Evolutionary conservation across 345 rosid species (phyloP).

Genomic region (Lepidium didymum): DNA sequence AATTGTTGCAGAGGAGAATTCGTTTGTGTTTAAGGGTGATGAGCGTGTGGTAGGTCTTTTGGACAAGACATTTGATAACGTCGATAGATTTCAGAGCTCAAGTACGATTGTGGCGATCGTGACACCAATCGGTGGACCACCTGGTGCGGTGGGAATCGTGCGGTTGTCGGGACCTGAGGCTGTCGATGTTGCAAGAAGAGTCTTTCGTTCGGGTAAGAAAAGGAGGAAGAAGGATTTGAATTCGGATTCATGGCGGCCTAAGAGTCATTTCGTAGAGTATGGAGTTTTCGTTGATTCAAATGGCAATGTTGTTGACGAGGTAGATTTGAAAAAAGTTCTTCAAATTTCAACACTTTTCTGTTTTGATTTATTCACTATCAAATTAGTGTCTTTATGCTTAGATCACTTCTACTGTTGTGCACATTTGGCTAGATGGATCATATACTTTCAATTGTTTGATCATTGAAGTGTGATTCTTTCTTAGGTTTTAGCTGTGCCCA

Average conservation of each 20-base stretch:
- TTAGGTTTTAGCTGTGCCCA: conserved; percentile 84
- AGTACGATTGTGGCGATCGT: conserved; percentile 75
- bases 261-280: conserved; percentile 79
- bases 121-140: conserved; percentile 75
- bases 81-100: conserved; percentile 27
- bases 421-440: not conserved
- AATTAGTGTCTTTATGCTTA: not conserved
- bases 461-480: not conserved
- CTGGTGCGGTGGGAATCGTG: conserved; percentile 78
- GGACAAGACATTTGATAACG: conserved; percentile 11
- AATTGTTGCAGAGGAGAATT: conserved; percentile 32
- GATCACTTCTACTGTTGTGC: not conserved
- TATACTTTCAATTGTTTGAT: not conserved
- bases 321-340: conserved; percentile 11
- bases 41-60: conserved; percentile 41
- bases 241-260: conserved; percentile 52
- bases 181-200: conserved; percentile 50
- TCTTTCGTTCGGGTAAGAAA: conserved; percentile 49
- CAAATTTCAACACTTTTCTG: not conserved
- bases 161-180: conserved; percentile 69
- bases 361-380: not conserved
- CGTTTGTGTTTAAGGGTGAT: conserved; percentile 40
- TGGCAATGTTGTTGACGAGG: conserved; percentile 77
- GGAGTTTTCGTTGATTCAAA: conserved; percentile 60
- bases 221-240: conserved; percentile 30